Base-by-base conservation (phyloP, 495 filamentous ascomycete species). In the Trichoderma erinaceum region DNA sequence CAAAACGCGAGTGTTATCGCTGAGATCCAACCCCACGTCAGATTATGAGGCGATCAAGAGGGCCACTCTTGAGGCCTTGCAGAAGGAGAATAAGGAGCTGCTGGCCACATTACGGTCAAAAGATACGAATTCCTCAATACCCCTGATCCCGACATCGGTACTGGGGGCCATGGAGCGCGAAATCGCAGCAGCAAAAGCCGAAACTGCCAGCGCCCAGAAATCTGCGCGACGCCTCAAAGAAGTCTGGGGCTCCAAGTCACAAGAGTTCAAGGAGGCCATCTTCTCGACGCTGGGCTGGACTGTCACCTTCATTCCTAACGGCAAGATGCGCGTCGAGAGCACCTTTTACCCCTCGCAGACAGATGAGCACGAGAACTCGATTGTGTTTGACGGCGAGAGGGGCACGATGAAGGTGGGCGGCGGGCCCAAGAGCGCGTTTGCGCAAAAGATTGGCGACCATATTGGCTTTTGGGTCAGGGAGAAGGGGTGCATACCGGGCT, bases 331-430 rank as follows among this genome's bases (percentile, higher is more conserved):
- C 16, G 90, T 96, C 64, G 93, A 92, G 35, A 88, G 83, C 63
- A 86, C 92, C 73, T 93, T 92, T 73, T 89, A 89, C 71, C 87
- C 90, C 0, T 87, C 84, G 5, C 68, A 77, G 11, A 86, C 86
- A 48, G 87, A 86, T 52, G 88, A 90, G 74, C 84, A 91, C 75
- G 91, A 92, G 83, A 96, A 94, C 70, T 92, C 89, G 63, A 96
- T 99, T 69, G 86, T 97, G 1, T 98, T 99, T 78, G 95, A 99
- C 79, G 96, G 94, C 27, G 94, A 98, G 77, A 89, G 90, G 69
- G 89, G 95, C 32, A 97, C 92, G 27, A 99, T 99, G 95, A 98
- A 98, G 81, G 89, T 98, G 68, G 89, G 88, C 18, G 95, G 95
- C 6, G 95, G 95, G 0, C 91, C 92, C 5, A 86, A 92, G 72